phyloP scores from a whole-genome alignment of 1,139 yeast species.

The Candida sp. region DNA sequence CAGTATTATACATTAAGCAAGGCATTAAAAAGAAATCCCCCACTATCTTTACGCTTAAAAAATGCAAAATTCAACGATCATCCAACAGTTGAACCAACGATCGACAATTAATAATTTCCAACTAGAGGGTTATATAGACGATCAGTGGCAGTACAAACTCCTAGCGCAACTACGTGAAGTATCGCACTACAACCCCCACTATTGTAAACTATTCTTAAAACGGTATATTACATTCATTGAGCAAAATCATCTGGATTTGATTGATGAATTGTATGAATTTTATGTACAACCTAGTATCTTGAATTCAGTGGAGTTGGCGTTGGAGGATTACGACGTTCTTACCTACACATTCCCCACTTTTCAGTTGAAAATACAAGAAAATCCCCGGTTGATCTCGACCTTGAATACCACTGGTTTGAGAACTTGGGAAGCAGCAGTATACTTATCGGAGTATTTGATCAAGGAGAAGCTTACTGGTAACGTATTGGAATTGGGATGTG shows the following conservation, averaged over 20 bases:
- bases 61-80: not conserved
- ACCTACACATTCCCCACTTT: constrained; percentile 33
- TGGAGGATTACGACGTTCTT: constrained; percentile 47
- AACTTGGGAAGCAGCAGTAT: constrained; percentile 96
- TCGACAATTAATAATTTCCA: not conserved
- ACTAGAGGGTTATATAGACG: not conserved
- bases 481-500: constrained; percentile 79
- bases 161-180: not conserved
- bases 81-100: constrained; percentile 1
- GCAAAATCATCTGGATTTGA: constrained; percentile 18
- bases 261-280: constrained; percentile 50
- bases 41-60: no score
- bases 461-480: constrained; percentile 7
- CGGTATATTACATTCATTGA: constrained; percentile 37
- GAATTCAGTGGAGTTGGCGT: constrained; percentile 31
- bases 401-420: constrained; percentile 83
- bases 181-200: constrained; percentile 40
- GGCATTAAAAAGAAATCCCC: not conserved
- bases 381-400: constrained; percentile 65
- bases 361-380: constrained; percentile 44
- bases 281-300: constrained; percentile 39
- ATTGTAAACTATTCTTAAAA: constrained; percentile 44
- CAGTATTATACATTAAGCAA: not conserved
- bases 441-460: constrained; percentile 47
- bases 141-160: not conserved